Base-by-base conservation (phyloP, 495 filamentous ascomycete genomes). In the Lasiosphaeria miniovina region DNA sequence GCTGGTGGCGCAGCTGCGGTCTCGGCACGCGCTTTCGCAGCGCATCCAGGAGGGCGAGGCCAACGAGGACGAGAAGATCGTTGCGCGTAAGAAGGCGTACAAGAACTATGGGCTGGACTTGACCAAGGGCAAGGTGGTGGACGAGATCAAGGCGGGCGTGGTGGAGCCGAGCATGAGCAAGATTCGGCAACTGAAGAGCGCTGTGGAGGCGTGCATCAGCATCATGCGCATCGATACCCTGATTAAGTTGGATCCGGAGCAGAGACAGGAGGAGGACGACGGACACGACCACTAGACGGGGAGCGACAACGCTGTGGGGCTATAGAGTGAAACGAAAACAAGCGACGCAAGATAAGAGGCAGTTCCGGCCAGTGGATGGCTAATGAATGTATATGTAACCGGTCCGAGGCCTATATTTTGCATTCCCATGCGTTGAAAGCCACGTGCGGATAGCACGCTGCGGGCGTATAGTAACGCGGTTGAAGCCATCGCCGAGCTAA, bases 211-310 rank as follows among this genome's bases (percentile, higher is more conserved):
- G 59, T 98, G 95, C 75, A 96, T 99, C 76, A 88, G 92, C 68
- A 96, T 99, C 72, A 97, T 99, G 95, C 86, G 94, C 68, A 99
- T 99, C 70, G 94, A 99, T 80, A 99, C 94, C 61, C 83, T 99
- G 77, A 98, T 99, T 75, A 96, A 96, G 80, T 77, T 99, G 76
- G 94, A 99, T 84, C 91, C 91, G 55, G 92, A 96, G 80, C 81
- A 86, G 79, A 81, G 84, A 68, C 82, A 80, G 12, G 84, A 88
- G 74, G 90, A 95, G 75, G 90, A 96, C 68, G 88, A 90, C 73
- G 86, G 85, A 24, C 87, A 90, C 74, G 87, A 84, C 49, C 86
- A 90, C 77, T 86, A 75, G 50, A 67, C 35, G 41, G 41, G 34
- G 38, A 40, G n/a, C 40, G 36, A 32, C 11, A 14, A 24, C 6